Percentiles rank a stretch among this genome's conserved stretches.
These are phyloP conservation scores for Solanum corneliomulleri DNA, from an alignment of 257 asterid genomes.

Conservation along the genomic window DNA sequence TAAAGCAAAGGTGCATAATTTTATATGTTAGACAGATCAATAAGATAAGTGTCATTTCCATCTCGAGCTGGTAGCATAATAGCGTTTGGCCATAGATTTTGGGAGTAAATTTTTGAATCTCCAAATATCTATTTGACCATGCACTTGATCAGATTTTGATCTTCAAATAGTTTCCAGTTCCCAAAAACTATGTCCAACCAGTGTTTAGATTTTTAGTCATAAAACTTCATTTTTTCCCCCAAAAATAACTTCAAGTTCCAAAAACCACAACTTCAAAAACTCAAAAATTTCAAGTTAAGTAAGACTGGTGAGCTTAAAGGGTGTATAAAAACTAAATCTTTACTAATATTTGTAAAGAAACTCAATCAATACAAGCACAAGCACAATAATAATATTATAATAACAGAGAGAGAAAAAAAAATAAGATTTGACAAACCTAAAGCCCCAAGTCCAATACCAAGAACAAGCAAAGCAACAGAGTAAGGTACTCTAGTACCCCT, in stretches of 20 bases:
- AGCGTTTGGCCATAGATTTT: background rate
- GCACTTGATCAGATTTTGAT: background rate
- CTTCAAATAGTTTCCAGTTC: background rate
- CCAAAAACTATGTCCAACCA: background rate
- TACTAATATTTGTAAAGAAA: too few species aligned
- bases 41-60: background rate
- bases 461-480: slow-evolving; percentile 74
- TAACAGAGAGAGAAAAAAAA: background rate
- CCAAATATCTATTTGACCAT: background rate
- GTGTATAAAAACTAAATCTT: too few species aligned
- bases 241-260: background rate
- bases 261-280: background rate
- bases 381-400: background rate
- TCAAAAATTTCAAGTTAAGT: too few species aligned
- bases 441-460: slow-evolving; percentile 82
- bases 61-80: background rate
- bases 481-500: slow-evolving; percentile 95
- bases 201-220: background rate
- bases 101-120: background rate
- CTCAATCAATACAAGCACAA: background rate
- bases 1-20: background rate
- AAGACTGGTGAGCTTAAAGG: too few species aligned
- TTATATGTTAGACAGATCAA: background rate
- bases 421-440: slow-evolving; percentile 37
- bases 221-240: background rate